These are phyloP conservation scores for Sisymbrium irio DNA, from an alignment of 345 rosid genomes.

Conservation along the genomic window DNA sequence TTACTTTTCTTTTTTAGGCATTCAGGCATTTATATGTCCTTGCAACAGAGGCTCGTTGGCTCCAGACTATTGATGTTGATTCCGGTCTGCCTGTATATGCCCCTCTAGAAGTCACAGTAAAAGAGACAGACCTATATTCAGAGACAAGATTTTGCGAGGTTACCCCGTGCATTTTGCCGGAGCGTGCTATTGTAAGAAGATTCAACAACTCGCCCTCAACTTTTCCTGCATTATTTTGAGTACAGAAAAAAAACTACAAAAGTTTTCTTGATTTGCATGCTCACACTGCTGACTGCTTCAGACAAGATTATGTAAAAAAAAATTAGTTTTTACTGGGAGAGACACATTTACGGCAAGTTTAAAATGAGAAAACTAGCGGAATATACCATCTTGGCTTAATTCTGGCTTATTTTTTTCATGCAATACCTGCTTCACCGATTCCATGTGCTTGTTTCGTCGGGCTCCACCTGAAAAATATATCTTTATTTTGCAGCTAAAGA, in stretches of 20 bases:
- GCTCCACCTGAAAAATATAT: constrained; percentile 25
- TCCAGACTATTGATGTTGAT: constrained; percentile 96
- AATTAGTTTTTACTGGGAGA: not conserved
- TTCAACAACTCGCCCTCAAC: constrained; percentile 3
- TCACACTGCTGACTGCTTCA: constrained; percentile 4
- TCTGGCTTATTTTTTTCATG: constrained; percentile 11
- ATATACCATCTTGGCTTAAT: not conserved
- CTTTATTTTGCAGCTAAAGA: constrained; percentile 69
- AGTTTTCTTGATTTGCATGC: not conserved
- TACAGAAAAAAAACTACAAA: not conserved
- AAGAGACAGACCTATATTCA: constrained; percentile 78
- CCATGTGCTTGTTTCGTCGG: not conserved
- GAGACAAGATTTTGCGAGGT: constrained; percentile 88
- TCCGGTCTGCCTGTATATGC: constrained; percentile 91
- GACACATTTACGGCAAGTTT: not conserved
- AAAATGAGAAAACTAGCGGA: not conserved
- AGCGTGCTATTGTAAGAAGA: constrained; percentile 84
- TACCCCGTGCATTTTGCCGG: constrained; percentile 93
- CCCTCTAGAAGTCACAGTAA: constrained; percentile 79
- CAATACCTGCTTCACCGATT: not conserved
- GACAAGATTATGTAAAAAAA: not conserved
- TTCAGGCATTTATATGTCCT: constrained; percentile 96
- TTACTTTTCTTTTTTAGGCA: constrained; percentile 52
- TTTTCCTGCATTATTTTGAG: constrained; percentile 4
- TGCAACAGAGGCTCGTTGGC: constrained; percentile 94